Conservation (phyloP, 768 basidiomycete genomes). For the Mycena alexandri region DNA sequence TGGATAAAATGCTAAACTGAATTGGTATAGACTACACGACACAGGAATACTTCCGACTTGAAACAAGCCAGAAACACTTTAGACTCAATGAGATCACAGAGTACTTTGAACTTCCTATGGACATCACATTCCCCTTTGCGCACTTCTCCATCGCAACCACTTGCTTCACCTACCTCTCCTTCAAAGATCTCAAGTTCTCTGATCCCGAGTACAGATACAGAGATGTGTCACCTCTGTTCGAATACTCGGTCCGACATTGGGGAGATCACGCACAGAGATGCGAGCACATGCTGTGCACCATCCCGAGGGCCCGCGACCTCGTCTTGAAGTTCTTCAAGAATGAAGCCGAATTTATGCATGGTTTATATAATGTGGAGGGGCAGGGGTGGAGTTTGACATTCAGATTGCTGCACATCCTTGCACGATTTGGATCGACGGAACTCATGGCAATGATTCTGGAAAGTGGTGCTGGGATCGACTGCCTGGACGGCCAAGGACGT, state of each 20-base stretch:
- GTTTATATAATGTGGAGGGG: background rate
- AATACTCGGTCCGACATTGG: too few relatives aligned
- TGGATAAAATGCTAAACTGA: background rate
- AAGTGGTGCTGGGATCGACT: background rate
- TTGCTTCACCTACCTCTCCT: background rate
- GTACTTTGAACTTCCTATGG: background rate
- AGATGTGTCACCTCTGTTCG: background rate
- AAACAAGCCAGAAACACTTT: background rate
- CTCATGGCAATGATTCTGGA: background rate
- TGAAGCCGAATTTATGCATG: background rate
- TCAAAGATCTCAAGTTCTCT: background rate
- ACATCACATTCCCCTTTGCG: background rate
- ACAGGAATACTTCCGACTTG: slow-evolving; percentile 1
- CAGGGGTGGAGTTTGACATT: background rate
- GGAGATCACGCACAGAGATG: too few relatives aligned
- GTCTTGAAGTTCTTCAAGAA: too few relatives aligned
- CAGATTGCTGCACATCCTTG: background rate
- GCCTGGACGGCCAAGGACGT: background rate
- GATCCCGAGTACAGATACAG: background rate
- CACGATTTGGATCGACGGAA: background rate
- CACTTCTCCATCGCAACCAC: background rate
- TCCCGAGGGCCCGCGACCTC: too few relatives aligned
- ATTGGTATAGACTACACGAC: background rate
- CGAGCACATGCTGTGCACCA: too few relatives aligned
- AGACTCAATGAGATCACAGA: too few relatives aligned